phyloP scores from a whole-genome alignment of 1,284 basidiomycete genomes.

The Phlebopus sp. region DNA sequence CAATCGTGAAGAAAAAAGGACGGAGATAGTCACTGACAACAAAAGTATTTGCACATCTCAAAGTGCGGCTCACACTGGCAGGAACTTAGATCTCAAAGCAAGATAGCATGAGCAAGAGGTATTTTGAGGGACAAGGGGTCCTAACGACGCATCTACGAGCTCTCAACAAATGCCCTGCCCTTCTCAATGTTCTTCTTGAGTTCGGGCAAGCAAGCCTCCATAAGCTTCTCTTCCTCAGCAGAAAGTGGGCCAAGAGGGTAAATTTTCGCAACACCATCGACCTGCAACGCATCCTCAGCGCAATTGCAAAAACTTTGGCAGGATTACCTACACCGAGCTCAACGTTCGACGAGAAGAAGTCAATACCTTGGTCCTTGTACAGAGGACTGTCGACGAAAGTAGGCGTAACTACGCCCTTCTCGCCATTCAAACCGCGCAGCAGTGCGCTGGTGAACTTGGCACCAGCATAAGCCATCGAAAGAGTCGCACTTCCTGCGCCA shows the following conservation, averaged over 20 bases:
- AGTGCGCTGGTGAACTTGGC: slow-evolving; percentile 86
- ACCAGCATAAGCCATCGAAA: slow-evolving; percentile 93
- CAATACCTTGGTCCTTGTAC: slow-evolving; percentile 78
- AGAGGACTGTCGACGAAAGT: slow-evolving; percentile 88
- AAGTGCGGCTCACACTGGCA: not conserved
- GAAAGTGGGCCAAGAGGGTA: slow-evolving; percentile 76
- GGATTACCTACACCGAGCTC: slow-evolving; percentile 77
- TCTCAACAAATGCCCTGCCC: slow-evolving; percentile 78
- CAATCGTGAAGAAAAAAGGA: slow-evolving; percentile 63
- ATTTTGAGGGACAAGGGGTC: slow-evolving; percentile 21
- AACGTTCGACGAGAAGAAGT: slow-evolving; percentile 89
- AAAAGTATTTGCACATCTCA: not conserved
- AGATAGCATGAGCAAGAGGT: slow-evolving; percentile 17
- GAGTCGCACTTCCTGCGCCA: slow-evolving; percentile 85
- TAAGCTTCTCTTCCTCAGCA: slow-evolving; percentile 80
- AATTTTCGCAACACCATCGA: slow-evolving; percentile 89
- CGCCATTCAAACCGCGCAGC: slow-evolving; percentile 82
- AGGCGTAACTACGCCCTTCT: slow-evolving; percentile 81
- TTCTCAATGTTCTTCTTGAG: slow-evolving; percentile 97
- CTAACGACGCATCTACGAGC: slow-evolving; percentile 26
- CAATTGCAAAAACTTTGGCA: slow-evolving; percentile 1
- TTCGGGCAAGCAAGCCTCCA: slow-evolving; percentile 87
- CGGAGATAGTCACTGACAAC: slow-evolving; percentile 38
- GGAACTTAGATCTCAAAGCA: not conserved
- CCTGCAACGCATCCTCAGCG: slow-evolving; percentile 38